These are phyloP conservation scores for Suillus occidentalis DNA, from an alignment of 768 basidiomycete genomes.

Conservation along the genomic window DNA sequence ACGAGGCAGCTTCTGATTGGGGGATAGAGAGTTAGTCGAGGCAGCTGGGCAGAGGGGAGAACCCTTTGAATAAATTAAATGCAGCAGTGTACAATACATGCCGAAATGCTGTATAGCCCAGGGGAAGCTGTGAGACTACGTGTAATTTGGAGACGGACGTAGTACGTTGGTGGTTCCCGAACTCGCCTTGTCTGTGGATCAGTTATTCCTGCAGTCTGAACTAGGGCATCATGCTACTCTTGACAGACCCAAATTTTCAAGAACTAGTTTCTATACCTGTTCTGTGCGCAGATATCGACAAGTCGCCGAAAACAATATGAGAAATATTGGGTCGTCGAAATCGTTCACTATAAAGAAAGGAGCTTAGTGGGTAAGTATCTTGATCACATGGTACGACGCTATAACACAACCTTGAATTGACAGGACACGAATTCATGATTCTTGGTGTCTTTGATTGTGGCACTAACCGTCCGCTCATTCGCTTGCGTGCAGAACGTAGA, in stretches of 20 bases:
- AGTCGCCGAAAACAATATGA: background rate
- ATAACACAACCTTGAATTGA: background rate
- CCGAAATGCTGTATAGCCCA: background rate
- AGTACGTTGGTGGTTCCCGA: background rate
- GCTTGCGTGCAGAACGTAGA: conserved; percentile 7
- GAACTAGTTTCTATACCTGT: background rate
- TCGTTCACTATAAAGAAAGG: conserved; percentile 8
- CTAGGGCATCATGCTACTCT: background rate
- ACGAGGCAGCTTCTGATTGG: background rate
- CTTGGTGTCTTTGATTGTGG: conserved; percentile 4
- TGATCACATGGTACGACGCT: background rate
- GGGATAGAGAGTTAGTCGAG: background rate
- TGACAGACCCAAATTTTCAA: background rate
- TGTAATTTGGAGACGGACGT: background rate
- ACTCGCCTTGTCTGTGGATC: background rate
- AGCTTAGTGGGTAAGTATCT: conserved; percentile 5
- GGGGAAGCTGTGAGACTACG: background rate
- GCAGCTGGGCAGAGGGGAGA: background rate
- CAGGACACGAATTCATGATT: conserved; percentile 12
- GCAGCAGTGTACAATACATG: background rate
- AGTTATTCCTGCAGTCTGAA: background rate
- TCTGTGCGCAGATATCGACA: background rate
- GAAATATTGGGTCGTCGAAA: conserved; percentile 6
- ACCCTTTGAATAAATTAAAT: background rate
- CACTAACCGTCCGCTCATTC: background rate